phyloP scores from a whole-genome alignment of 495 filamentous ascomycete species.

The Bombardia bombarda region DNA sequence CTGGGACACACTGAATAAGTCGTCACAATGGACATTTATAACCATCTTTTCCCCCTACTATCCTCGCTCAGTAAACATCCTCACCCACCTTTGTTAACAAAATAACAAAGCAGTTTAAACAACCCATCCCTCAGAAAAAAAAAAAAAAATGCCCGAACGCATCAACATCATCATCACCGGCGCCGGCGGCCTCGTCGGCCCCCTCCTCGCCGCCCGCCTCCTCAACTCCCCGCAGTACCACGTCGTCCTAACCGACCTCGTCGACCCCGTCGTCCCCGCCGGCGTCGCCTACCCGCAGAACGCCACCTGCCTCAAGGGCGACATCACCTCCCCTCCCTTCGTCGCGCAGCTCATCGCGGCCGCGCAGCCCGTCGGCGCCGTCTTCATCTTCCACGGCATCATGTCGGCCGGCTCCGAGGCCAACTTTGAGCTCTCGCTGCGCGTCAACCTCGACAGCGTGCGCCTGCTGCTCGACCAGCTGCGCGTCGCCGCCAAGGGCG shows the following conservation, averaged over 20 bases:
- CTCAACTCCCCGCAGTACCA: constrained; percentile 45
- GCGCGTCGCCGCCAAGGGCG: constrained; percentile 47
- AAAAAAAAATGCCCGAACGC: constrained; percentile 3
- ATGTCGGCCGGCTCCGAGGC: constrained; percentile 74
- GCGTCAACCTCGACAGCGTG: constrained; percentile 69
- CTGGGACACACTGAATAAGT: too few species aligned
- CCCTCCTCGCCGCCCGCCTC: constrained; percentile 56
- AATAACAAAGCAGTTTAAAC: not conserved
- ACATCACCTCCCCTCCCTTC: constrained; percentile 50
- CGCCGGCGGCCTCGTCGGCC: constrained; percentile 63
- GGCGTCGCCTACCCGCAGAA: constrained; percentile 45
- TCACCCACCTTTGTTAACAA: too few species aligned
- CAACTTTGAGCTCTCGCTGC: constrained; percentile 63
- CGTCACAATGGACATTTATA: too few species aligned
- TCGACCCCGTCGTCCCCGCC: constrained; percentile 46
- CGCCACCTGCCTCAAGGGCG: constrained; percentile 47
- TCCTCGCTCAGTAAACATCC: too few species aligned
- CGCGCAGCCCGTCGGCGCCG: constrained; percentile 45
- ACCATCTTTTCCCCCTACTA: too few species aligned
- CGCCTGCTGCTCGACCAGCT: constrained; percentile 55
- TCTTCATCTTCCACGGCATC: constrained; percentile 79
- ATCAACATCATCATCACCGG: constrained; percentile 63
- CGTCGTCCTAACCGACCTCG: constrained; percentile 58
- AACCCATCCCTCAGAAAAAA: not conserved
- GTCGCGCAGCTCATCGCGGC: constrained; percentile 38